Percentiles rank a stretch among this genome's conserved stretches.
These are phyloP conservation scores for Dittrichia graveolens DNA, from an alignment of 129 eudicot species.

Conservation along the genomic window DNA sequence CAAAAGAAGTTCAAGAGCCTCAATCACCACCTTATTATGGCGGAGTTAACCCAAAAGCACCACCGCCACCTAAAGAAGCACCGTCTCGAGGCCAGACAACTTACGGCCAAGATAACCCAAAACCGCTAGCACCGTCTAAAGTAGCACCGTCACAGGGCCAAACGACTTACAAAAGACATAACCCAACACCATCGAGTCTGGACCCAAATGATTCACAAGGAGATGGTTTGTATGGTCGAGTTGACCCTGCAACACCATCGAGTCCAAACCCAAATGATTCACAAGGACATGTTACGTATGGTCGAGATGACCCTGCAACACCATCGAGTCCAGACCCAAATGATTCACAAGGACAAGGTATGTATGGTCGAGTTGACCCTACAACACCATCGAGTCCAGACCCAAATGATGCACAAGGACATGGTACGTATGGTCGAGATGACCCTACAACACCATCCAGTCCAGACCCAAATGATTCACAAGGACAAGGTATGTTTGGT, in stretches of 20 bases:
- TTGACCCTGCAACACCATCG: no score
- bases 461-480: not conserved
- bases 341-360: not conserved
- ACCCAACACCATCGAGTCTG: no score
- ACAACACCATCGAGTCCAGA: conserved; percentile 14
- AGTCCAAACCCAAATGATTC: not conserved
- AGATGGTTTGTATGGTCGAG: no score
- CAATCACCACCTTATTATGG: not conserved
- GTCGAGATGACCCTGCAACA: not conserved
- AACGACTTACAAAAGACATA: not conserved
- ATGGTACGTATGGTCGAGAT: not conserved
- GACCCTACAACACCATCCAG: not conserved
- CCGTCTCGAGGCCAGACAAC: not conserved
- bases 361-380: not conserved
- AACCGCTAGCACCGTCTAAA: no score
- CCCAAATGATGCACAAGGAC: conserved; percentile 1
- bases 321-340: no score
- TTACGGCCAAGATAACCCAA: not conserved
- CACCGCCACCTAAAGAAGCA: conserved; percentile 12
- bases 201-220: no score
- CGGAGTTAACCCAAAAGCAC: conserved; percentile 2
- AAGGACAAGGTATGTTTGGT: no score
- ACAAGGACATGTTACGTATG: not conserved
- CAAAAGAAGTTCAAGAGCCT: not conserved
- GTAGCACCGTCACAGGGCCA: not conserved